Percentiles rank a stretch among this genome's conserved stretches.
phyloP scores from a whole-genome alignment of 352 stramenopile genomes.

The Pythium guiyangense region DNA sequence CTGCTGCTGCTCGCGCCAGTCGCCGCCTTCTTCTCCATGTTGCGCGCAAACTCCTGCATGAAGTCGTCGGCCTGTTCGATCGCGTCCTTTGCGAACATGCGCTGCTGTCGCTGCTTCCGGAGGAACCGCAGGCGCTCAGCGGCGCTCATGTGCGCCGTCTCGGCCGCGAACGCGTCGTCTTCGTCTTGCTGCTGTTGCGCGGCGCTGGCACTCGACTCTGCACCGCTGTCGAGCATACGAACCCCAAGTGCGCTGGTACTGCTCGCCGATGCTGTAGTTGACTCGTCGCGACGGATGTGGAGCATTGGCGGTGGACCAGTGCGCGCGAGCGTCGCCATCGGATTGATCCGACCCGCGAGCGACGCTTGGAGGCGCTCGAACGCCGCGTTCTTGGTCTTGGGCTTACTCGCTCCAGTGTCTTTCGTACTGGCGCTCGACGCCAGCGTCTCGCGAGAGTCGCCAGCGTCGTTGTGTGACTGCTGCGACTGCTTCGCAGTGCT shows the following conservation, averaged over 20 bases:
- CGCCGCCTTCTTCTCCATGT: slow-evolving; percentile 64
- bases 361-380: slow-evolving; percentile 57
- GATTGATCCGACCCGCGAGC: slow-evolving; percentile 32
- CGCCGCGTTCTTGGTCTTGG: slow-evolving; percentile 26
- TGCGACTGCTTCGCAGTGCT: slow-evolving; percentile 10
- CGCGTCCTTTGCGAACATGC: slow-evolving; percentile 39
- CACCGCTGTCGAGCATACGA: no score
- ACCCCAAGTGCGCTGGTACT: no score
- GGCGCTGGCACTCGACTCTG: no score
- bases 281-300: slow-evolving; percentile 16
- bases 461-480: not conserved
- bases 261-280: no score
- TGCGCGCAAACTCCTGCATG: slow-evolving; percentile 56
- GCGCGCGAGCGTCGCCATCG: slow-evolving; percentile 15
- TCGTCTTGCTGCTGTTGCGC: no score
- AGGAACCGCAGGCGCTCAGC: slow-evolving; percentile 60
- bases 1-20: slow-evolving; percentile 15
- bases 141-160: slow-evolving; percentile 56
- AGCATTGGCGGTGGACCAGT: slow-evolving; percentile 26
- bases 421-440: not conserved
- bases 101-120: slow-evolving; percentile 49
- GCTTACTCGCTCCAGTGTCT: no score
- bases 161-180: slow-evolving; percentile 47
- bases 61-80: slow-evolving; percentile 58
- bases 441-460: no score